phyloP scores from a whole-genome alignment of 2,329 filamentous ascomycete genomes.

The Pseudogymnoascus sp. region DNA sequence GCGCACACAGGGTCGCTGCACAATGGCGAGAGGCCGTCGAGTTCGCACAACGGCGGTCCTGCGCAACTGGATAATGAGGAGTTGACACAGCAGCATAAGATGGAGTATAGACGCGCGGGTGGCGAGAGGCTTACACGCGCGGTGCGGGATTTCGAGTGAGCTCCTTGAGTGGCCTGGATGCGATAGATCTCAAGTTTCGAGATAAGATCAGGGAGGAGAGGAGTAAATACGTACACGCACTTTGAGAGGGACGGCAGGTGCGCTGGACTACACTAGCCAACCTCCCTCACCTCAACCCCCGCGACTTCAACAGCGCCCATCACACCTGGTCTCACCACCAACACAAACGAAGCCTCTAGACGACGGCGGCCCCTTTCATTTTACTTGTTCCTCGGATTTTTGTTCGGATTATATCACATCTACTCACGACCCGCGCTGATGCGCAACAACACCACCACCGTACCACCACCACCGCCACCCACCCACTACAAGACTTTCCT shows the following conservation, averaged over 20 bases:
- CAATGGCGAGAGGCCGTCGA: conserved; percentile 38
- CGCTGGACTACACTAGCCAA: not conserved
- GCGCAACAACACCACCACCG: not conserved
- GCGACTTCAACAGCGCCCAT: not conserved
- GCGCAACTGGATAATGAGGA: conserved; percentile 19
- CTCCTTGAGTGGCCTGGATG: not conserved
- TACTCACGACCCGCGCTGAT: not conserved
- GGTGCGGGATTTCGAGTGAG: conserved; percentile 23
- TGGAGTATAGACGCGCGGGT: conserved; percentile 28
- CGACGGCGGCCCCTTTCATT: not conserved
- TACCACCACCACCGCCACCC: not conserved
- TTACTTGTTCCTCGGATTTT: not conserved
- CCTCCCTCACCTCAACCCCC: not conserved
- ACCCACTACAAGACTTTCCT: not conserved
- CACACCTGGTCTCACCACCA: not conserved
- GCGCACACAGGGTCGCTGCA: conserved; percentile 30
- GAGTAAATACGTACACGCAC: not conserved
- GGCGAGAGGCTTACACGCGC: conserved; percentile 32
- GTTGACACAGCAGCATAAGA: conserved; percentile 9
- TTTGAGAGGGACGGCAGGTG: not conserved
- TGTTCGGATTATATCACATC: not conserved
- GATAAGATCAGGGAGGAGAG: not conserved
- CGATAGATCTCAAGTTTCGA: too few relatives aligned
- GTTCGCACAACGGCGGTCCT: conserved; percentile 17
- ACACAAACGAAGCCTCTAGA: not conserved